These are phyloP conservation scores for Brassica balearica DNA, from an alignment of 441 rosid species.

Conservation along the genomic window DNA sequence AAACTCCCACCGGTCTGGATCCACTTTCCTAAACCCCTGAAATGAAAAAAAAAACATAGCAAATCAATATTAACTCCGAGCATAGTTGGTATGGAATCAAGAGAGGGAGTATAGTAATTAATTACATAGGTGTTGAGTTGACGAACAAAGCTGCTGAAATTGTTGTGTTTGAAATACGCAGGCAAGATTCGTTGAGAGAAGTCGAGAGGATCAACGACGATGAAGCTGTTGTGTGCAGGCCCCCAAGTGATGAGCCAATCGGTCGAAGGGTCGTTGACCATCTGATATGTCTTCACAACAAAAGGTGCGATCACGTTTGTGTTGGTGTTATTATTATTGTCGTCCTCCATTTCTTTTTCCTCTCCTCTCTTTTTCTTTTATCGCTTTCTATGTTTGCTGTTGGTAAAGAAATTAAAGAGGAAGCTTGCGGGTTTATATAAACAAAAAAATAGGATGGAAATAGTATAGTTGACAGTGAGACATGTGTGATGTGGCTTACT, in stretches of 20 bases:
- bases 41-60: neutral
- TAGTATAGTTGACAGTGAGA: conserved; percentile 39
- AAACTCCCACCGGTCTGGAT: conserved; percentile 76
- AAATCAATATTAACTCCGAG: neutral
- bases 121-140: conserved; percentile 80
- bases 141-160: conserved; percentile 88
- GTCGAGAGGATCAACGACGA: conserved; percentile 74
- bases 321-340: conserved; percentile 33
- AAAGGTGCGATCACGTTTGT: conserved; percentile 70
- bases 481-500: conserved; percentile 40
- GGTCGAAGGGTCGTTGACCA: conserved; percentile 78
- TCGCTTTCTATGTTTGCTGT: conserved; percentile 32
- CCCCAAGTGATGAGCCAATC: conserved; percentile 74
- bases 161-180: conserved; percentile 83
- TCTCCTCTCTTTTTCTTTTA: neutral
- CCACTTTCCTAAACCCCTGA: conserved; percentile 75
- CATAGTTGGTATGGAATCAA: neutral
- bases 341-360: conserved; percentile 15
- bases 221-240: conserved; percentile 70
- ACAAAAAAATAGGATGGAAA: conserved; percentile 5
- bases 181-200: conserved; percentile 77
- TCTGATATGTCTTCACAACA: conserved; percentile 77
- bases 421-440: conserved; percentile 38
- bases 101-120: neutral
- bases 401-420: conserved; percentile 39